Base-by-base conservation (phyloP, 306 rosid species). In the Lathyrus sativus region DNA sequence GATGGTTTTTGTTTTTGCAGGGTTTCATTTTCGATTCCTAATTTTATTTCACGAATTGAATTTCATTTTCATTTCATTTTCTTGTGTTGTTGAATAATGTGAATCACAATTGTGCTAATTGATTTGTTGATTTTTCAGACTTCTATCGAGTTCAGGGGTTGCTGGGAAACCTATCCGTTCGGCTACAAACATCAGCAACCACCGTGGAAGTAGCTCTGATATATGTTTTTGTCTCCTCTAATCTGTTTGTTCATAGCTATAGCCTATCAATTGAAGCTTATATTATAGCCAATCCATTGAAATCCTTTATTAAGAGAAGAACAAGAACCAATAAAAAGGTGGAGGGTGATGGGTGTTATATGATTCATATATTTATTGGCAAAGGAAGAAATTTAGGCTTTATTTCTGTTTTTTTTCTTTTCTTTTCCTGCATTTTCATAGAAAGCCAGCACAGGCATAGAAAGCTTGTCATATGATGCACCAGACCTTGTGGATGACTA, bases 61-160 rank as follows among this genome's bases (percentile, higher is more conserved):
- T n/a, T n/a, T n/a, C n/a, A n/a, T n/a, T n/a, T n/a, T n/a, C n/a
- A n/a, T n/a, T n/a, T n/a, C n/a, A n/a, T n/a, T n/a, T n/a, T n/a
- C n/a, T n/a, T n/a, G n/a, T n/a, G n/a, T n/a, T n/a, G n/a, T n/a
- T n/a, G n/a, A n/a, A n/a, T n/a, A n/a, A n/a, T n/a, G n/a, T n/a
- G n/a, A n/a, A n/a, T n/a, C n/a, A n/a, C n/a, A n/a, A n/a, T n/a
- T n/a, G n/a, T n/a, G n/a, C n/a, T n/a, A n/a, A n/a, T n/a, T n/a
- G n/a, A n/a, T n/a, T n/a, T n/a, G n/a, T n/a, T n/a, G n/a, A n/a
- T n/a, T n/a, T n/a, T n/a, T n/a, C n/a, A n/a, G n/a, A n/a, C n/a
- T n/a, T n/a, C n/a, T n/a, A n/a, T 86, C 96, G 46, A 78, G 89
- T 84, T 88, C 97, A 29, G 85, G 82, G 50, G 88, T 9, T 88